Evolutionary conservation across 805 yeast species (phyloP), one percentile per base, ranked within the genome.

Genomic region (Monosporozyma unispora): DNA sequence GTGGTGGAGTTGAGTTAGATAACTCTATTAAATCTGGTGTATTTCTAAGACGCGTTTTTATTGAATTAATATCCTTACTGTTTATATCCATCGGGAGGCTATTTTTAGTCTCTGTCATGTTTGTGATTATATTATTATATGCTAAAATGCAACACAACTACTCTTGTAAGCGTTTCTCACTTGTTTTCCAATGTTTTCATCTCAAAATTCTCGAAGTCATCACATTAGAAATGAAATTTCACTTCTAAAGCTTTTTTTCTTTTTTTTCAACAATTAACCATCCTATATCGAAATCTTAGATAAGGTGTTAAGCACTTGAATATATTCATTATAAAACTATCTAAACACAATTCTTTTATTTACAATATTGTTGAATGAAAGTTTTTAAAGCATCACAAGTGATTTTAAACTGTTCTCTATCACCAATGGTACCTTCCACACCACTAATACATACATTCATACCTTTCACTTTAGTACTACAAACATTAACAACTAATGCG

Each of bases 401-500:
- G 7, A 9, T 16, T n/a, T 35, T 41, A 11, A 50, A 47, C 2
- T 48, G 50, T 4, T 21, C 31, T 47, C 47, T 45, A 23, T 40
- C 29, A 12, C 46, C 37, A 6, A 47, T 12, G 14, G 60, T 50
- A 14, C 57, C 60, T 46, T 54, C 51, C 3, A 54, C 56, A 18
- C 49, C 52, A 45, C 54, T 54, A 35, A 57, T 16, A 38, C 49
- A 48, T 16, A 60, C 31, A 29, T 57, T 56, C 56, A 61, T 54
- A 21, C 66, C 65, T 18, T 52, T 54, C 4, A 37, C 46, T 39
- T 54, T 49, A 3, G 64, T 59, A 16, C 62, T 56, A 29, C 52
- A 46, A 11, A 57, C 43, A 48, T 54, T 59, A 16, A 58, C 45
- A 8, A 51, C 52, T 31, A 55, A 56, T 5, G 62, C 46, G 46